Percentiles rank a stretch among this genome's conserved stretches.
phyloP scores from a whole-genome alignment of 768 basidiomycete species.

The Serpula lacrymans region DNA sequence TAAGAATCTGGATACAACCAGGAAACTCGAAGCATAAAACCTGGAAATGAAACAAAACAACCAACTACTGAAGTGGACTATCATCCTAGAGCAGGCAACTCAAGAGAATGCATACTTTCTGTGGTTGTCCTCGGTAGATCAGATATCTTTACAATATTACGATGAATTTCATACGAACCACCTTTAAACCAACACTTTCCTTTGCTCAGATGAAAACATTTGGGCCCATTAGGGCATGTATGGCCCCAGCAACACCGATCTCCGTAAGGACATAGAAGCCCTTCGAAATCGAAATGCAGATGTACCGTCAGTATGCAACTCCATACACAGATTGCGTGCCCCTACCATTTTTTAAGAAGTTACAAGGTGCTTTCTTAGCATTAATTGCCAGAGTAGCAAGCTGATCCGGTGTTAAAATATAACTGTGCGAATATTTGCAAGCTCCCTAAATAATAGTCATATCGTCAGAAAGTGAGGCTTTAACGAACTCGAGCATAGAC shows the following conservation, averaged over 20 bases:
- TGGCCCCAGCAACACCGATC: slow-evolving; percentile 82
- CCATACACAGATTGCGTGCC: not conserved
- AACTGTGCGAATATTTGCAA: slow-evolving; percentile 86
- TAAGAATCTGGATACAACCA: too few relatives aligned
- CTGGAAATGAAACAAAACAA: slow-evolving; percentile 16
- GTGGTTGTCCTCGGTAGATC: not conserved
- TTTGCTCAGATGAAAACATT: slow-evolving; percentile 64
- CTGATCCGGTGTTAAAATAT: slow-evolving; percentile 68
- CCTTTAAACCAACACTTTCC: slow-evolving; percentile 91
- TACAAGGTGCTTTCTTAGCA: slow-evolving; percentile 85
- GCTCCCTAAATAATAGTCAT: slow-evolving; percentile 39
- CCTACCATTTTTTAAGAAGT: slow-evolving; percentile 75
- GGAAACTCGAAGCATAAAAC: slow-evolving; percentile 18
- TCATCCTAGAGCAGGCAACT: too few relatives aligned
- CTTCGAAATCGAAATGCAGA: slow-evolving; percentile 31
- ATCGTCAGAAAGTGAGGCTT: slow-evolving; percentile 12
- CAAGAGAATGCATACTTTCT: slow-evolving; percentile 49
- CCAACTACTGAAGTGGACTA: slow-evolving; percentile 13
- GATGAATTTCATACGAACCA: slow-evolving; percentile 29
- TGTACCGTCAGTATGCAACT: not conserved
- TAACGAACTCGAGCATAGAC: slow-evolving; percentile 11
- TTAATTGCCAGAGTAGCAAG: slow-evolving; percentile 66
- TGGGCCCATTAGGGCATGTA: slow-evolving; percentile 73
- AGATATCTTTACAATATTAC: not conserved
- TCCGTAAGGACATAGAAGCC: slow-evolving; percentile 72